A percentile compares a stretch with the other conserved stretches of the same genome.
These are phyloP conservation scores for Xylaria sp. DNA, from an alignment of 2,329 filamentous ascomycete species.

Conservation along the genomic window DNA sequence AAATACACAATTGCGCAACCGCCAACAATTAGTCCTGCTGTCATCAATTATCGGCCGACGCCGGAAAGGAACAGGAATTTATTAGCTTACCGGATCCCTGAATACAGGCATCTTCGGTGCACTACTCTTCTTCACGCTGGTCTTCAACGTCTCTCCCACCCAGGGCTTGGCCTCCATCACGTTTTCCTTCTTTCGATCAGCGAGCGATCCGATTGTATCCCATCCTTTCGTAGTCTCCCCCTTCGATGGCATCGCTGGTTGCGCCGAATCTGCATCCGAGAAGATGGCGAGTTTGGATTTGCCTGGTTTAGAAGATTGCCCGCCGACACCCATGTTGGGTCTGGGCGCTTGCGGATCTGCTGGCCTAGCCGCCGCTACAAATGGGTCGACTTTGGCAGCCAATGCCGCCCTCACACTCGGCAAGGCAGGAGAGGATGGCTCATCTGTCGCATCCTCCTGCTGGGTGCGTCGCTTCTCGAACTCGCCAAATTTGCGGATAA, in stretches of 20 bases:
- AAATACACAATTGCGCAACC: slow-evolving; percentile 54
- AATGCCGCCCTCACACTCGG: slow-evolving; percentile 85
- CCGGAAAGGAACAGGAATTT: slow-evolving; percentile 47
- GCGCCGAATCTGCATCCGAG: slow-evolving; percentile 75
- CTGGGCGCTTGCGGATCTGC: slow-evolving; percentile 73
- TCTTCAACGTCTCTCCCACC: slow-evolving; percentile 90
- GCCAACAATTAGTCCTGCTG: slow-evolving; percentile 90
- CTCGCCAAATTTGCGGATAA: slow-evolving; percentile 90
- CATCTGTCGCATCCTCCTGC: slow-evolving; percentile 67
- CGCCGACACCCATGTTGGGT: slow-evolving; percentile 58
- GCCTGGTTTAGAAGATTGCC: slow-evolving; percentile 68
- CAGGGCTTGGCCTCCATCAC: slow-evolving; percentile 85
- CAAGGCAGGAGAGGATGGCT: slow-evolving; percentile 86
- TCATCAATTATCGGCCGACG: slow-evolving; percentile 80
- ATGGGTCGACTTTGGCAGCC: slow-evolving; percentile 86
- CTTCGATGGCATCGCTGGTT: slow-evolving; percentile 65
- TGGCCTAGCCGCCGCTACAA: slow-evolving; percentile 64
- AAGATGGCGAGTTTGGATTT: slow-evolving; percentile 92
- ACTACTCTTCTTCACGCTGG: slow-evolving; percentile 81
- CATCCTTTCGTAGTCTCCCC: slow-evolving; percentile 75
- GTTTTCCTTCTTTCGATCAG: slow-evolving; percentile 95
- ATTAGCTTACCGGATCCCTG: slow-evolving; percentile 88
- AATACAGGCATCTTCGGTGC: slow-evolving; percentile 89
- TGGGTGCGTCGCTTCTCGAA: slow-evolving; percentile 83
- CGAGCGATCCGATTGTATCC: slow-evolving; percentile 89